Base-by-base conservation (phyloP, 768 basidiomycete species). In the Strobilomyces dryophilus region DNA sequence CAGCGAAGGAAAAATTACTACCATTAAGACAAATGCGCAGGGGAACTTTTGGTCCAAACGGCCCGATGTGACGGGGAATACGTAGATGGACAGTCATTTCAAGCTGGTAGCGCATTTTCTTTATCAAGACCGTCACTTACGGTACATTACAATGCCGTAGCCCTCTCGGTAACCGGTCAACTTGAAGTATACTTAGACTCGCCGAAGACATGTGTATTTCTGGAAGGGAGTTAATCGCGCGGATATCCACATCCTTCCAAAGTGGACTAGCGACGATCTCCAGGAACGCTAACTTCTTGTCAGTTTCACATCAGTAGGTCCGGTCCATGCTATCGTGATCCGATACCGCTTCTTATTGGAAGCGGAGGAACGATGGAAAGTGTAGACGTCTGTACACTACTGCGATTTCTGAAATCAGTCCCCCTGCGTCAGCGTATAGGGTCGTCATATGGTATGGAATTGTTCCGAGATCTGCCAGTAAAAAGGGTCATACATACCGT, bases 181-280 rank as follows among this genome's bases (percentile, higher is more conserved):
- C 31, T 32, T 32, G 9, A 39, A 24, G 45, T 48, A n/a, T 36
- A 18, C 24, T 24, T 24, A 24, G 27, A 9, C 37, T 45, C 43
- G 49, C 15, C 24, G 31, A 39, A 20, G 34, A 51, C 11, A n/a
- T 24, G 24, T 24, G 24, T 24, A 49, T 6, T 29, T 52, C 61
- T 45, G 35, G 41, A 57, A 46, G 21, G 35, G 41, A 18, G 27
- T 49, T 53, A 51, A 63, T 60, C 64, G 51, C 48, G 54, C 49
- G 61, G 54, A 43, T 49, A 54, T 42, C 63, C 61, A 58, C 58
- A 55, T 61, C 64, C 45, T 60, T 60, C 61, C 58, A 60, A 58
- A 60, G 48, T 14, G 32, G 46, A 44, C 44, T 20, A 39, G 48
- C 14, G 61, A 53, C 26, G 56, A 58, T 57, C 57, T 36, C 31